Conservation (phyloP, 225 moss, liverwort and hornwort genomes). For the Straminergon stramineum region DNA sequence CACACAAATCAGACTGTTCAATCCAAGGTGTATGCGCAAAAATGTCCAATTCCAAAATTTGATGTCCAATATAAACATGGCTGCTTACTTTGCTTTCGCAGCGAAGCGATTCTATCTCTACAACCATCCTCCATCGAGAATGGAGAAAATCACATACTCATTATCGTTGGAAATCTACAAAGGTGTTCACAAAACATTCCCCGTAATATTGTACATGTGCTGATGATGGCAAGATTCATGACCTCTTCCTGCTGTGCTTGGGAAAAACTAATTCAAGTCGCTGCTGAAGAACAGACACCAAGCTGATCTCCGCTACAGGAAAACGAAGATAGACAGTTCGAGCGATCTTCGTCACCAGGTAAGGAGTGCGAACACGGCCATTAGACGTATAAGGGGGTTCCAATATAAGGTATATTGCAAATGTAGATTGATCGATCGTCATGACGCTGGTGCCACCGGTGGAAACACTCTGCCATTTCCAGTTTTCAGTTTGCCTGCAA, state of each 20-base stretch:
- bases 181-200: conserved; percentile 5
- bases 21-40: neutral
- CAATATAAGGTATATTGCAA: neutral
- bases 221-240: conserved; percentile 1
- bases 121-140: conserved; percentile 10
- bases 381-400: neutral
- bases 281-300: neutral
- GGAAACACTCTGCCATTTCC: neutral
- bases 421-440: neutral
- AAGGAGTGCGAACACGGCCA: neutral
- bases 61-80: conserved; percentile 27
- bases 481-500: neutral
- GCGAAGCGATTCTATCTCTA: conserved; percentile 10
- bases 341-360: neutral
- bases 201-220: conserved; percentile 25
- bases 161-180: neutral
- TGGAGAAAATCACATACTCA: conserved; percentile 5
- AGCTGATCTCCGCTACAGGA: neutral
- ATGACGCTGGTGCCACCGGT: neutral
- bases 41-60: conserved; percentile 7
- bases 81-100: conserved; percentile 19
- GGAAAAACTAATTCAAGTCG: neutral
- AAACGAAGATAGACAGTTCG: neutral
- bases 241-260: neutral
- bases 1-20: neutral